A percentile compares a stretch with the other conserved stretches of the same genome.
These are phyloP conservation scores for Candida andamanensis DNA, from an alignment of 805 yeast genomes.

Conservation along the genomic window DNA sequence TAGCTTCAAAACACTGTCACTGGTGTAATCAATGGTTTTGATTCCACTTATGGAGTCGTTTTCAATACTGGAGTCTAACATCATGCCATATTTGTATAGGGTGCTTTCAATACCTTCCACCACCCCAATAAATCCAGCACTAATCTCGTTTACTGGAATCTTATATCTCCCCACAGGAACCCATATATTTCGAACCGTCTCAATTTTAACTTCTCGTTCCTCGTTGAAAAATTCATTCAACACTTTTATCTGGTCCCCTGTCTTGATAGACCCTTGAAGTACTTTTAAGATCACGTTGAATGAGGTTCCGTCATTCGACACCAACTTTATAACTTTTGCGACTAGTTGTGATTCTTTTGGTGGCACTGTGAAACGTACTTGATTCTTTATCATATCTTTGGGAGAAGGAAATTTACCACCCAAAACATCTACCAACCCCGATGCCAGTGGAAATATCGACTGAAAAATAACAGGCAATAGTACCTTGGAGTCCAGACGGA, in stretches of 20 bases:
- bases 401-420: constrained; percentile 23
- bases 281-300: constrained; percentile 60
- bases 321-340: constrained; percentile 46
- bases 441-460: constrained; percentile 39
- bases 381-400: neutral
- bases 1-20: constrained; percentile 64
- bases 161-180: constrained; percentile 71
- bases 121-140: constrained; percentile 65
- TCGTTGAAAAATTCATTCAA: constrained; percentile 50
- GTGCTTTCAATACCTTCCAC: constrained; percentile 56
- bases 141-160: constrained; percentile 46
- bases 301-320: constrained; percentile 46
- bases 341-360: constrained; percentile 2
- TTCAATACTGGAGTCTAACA: constrained; percentile 22
- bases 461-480: constrained; percentile 52
- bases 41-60: constrained; percentile 13
- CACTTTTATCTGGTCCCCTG: constrained; percentile 45
- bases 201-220: constrained; percentile 45
- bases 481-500: constrained; percentile 53
- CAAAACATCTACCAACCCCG: constrained; percentile 49
- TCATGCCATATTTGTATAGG: constrained; percentile 4
- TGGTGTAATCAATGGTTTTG: constrained; percentile 1
- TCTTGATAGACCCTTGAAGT: constrained; percentile 51
- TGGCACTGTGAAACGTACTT: neutral
- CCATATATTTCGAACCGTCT: constrained; percentile 38